These are phyloP conservation scores for Pleurotus djamor DNA, from an alignment of 768 basidiomycete species.

Conservation along the genomic window DNA sequence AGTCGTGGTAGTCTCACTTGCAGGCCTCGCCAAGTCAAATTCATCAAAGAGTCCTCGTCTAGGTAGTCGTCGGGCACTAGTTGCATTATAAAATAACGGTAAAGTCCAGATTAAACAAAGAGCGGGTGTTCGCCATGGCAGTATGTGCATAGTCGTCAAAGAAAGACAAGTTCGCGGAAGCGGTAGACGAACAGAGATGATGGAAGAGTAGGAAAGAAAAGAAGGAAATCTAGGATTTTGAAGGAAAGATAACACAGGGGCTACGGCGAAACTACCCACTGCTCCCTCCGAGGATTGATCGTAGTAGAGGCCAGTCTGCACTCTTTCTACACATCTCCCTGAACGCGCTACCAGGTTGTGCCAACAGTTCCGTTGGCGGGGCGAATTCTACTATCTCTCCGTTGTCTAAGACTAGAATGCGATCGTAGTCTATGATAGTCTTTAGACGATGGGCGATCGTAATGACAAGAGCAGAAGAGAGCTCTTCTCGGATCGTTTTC, in stretches of 20 bases:
- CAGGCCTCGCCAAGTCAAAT: not conserved
- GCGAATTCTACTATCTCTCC: slow-evolving; percentile 80
- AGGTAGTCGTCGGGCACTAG: not conserved
- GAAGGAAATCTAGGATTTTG: no score
- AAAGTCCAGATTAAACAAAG: slow-evolving; percentile 1
- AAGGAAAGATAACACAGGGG: no score
- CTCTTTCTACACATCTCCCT: slow-evolving; percentile 67
- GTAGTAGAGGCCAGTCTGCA: slow-evolving; percentile 46
- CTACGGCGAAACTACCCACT: no score
- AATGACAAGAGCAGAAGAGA: slow-evolving; percentile 69
- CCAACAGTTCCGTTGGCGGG: slow-evolving; percentile 54
- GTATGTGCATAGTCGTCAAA: not conserved
- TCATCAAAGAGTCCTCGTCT: slow-evolving; percentile 1
- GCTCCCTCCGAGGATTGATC: slow-evolving; percentile 8
- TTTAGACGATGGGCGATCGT: slow-evolving; percentile 82
- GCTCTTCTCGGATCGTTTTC: slow-evolving; percentile 69
- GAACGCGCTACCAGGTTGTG: slow-evolving; percentile 55
- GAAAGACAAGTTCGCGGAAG: not conserved
- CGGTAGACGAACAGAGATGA: not conserved
- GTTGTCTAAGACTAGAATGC: slow-evolving; percentile 69
- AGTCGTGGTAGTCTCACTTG: not conserved
- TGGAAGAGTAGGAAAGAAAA: no score
- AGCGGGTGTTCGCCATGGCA: not conserved
- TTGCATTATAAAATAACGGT: not conserved
- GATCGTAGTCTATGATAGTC: slow-evolving; percentile 76